Base-by-base conservation (phyloP, 2,329 filamentous ascomycete species). In the Phaeosphaeria sp. region DNA sequence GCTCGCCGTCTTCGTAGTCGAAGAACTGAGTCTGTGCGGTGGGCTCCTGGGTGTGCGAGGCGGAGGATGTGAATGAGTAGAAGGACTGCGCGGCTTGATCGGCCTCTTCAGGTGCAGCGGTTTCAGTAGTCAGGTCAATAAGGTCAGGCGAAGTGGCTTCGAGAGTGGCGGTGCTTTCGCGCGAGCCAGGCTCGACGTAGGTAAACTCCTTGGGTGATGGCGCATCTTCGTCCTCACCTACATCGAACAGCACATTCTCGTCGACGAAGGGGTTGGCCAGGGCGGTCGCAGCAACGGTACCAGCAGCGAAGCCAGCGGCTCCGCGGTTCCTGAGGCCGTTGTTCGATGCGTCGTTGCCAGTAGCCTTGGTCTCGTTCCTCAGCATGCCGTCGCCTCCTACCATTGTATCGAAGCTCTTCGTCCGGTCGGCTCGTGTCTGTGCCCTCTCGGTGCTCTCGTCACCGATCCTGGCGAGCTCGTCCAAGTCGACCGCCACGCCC, bases 241-340 rank as follows among this genome's bases (percentile, higher is more conserved):
- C 73, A 64, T 82, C 81, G 33, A 82, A 79, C 11, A 81, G 75
- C 1, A 81, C 71, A 24, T 72, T 57, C 42, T 75, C 72, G 56
- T 83, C 80, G 15, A 74, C 71, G 61, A 83, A 83, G 4, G 81
- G 81, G 51, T 83, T 80, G 1, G 77, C 75, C 50, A 68, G 57
- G 21, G 66, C 61, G 22, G 61, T 65, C 24, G 76, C 76, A 4
- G 68, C 67, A 42, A 63, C 63, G 24, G 80, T 71, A 17, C 81
- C 81, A 48, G 73, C 65, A 13, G 74, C 69, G 61, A 81, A 79
- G 4, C 77, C 79, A 53, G 68, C 67, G 6, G 51, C 63, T 42
- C 74, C 76, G 18, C 73, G 73, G 47, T 72, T 67, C 48, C 73
- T 67, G 8, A 69, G 52, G 0, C 63, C 64, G 13, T 52, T 60